These are phyloP conservation scores for Suhomyces chickasaworum DNA, from an alignment of 1,139 yeast species.

Conservation along the genomic window DNA sequence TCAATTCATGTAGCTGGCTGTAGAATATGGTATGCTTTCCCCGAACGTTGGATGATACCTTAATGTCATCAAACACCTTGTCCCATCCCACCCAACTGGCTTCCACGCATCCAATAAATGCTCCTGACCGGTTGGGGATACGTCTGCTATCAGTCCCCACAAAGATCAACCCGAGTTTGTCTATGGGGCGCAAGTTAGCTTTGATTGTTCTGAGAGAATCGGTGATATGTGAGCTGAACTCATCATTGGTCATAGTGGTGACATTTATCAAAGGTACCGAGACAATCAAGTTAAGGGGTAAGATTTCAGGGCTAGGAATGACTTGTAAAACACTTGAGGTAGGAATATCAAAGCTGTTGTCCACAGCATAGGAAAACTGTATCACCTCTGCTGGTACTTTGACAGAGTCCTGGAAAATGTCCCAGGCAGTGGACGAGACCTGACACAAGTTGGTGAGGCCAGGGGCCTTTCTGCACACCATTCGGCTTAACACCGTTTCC, in stretches of 20 bases:
- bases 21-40: slow-evolving; percentile 19
- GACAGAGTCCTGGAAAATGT: slow-evolving; percentile 24
- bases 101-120: slow-evolving; percentile 56
- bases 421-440: slow-evolving; percentile 57
- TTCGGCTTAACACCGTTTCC: slow-evolving; percentile 31
- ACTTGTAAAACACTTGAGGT: slow-evolving; percentile 32
- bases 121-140: slow-evolving; percentile 39
- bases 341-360: slow-evolving; percentile 43
- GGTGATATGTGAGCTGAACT: slow-evolving; percentile 34
- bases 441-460: slow-evolving; percentile 42
- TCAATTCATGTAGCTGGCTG: slow-evolving; percentile 28
- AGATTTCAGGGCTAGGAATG: slow-evolving; percentile 37
- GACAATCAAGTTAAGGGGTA: slow-evolving; percentile 51
- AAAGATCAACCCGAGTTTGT: slow-evolving; percentile 56
- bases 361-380: slow-evolving; percentile 36
- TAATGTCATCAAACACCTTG: slow-evolving; percentile 44
- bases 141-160: slow-evolving; percentile 50
- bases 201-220: slow-evolving; percentile 30
- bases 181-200: slow-evolving; percentile 39
- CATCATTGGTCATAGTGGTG: slow-evolving; percentile 31
- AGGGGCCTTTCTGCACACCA: slow-evolving; percentile 17
- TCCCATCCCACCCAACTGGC: slow-evolving; percentile 63
- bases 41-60: slow-evolving; percentile 31
- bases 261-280: slow-evolving; percentile 47
- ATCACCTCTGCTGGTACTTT: slow-evolving; percentile 44